A percentile compares a stretch with the other conserved stretches of the same genome.
phyloP scores from a whole-genome alignment of 179 eudicot species.

The Monotropa hypopitys region DNA sequence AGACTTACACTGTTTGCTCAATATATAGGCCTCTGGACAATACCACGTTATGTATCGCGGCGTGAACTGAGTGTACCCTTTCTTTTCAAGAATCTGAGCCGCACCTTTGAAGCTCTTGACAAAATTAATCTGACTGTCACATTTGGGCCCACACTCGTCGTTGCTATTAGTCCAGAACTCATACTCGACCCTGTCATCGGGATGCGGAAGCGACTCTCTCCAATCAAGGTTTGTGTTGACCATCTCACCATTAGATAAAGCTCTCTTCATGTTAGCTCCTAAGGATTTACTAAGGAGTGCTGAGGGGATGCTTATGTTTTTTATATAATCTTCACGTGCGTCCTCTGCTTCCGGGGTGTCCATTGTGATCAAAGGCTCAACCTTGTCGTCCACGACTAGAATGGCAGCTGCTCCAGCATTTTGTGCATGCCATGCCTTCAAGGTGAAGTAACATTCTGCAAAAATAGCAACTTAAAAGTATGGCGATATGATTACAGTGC shows the following conservation, averaged over 20 bases:
- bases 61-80: constrained; percentile 57
- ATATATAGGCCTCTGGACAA: constrained; percentile 49
- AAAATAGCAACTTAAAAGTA: background rate
- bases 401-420: constrained; percentile 65
- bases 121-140: constrained; percentile 45
- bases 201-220: constrained; percentile 66
- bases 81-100: constrained; percentile 58
- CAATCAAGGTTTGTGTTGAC: constrained; percentile 56
- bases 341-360: constrained; percentile 52
- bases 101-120: constrained; percentile 49
- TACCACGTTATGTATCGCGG: constrained; percentile 73
- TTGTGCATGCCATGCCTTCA: constrained; percentile 71
- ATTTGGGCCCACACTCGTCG: constrained; percentile 59
- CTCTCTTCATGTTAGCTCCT: constrained; percentile 47
- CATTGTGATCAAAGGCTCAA: constrained; percentile 60
- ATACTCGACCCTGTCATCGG: constrained; percentile 69
- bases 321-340: constrained; percentile 35
- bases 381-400: constrained; percentile 47
- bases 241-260: constrained; percentile 31
- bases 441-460: constrained; percentile 53
- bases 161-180: constrained; percentile 71
- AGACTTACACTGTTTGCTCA: constrained; percentile 52
- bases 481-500: background rate
- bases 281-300: constrained; percentile 46
- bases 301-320: constrained; percentile 52